Evolutionary conservation across 2,329 filamentous ascomycete species (phyloP), one percentile per base, ranked within the genome.

Genomic region (Ambrosiella xylebori): DNA sequence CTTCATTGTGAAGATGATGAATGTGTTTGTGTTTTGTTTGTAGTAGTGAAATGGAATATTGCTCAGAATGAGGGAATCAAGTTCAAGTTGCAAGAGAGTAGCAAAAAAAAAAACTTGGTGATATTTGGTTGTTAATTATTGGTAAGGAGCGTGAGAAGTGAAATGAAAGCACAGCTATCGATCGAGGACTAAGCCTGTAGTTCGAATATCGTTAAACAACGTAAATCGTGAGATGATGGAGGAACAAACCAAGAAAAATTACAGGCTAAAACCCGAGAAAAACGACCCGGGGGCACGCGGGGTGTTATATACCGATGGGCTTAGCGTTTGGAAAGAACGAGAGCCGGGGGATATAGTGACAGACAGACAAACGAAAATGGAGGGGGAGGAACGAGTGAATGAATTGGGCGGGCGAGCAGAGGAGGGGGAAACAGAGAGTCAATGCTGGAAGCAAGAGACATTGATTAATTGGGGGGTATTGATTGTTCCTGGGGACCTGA

Each of bases 1-100:
- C 52, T 71, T 70, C 71, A 73, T 73, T 57, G 60, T 68, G 64
- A 8, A 47, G 3, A 27, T 27, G 27, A 27, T 5, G 39, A 41
- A 11, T 41, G 39, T 12, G 39, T 41, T 41, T 41, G 39, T 41
- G 39, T 41, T 12, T n/a, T 51, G 47, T 51, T 9, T 27, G 27
- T 19, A 41, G 36, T 7, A 39, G 17, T n/a, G 19, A n/a, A 35
- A 27, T 4, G 9, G 44, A 7, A 7, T n/a, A 15, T 54, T 17
- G n/a, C 8, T 54, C 27, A 17, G 44, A 49, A 27, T 27, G 41
- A 35, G n/a, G 38, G 12, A 47, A 44, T 41, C 19, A 35, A 5
- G 15, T 38, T 12, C n/a, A 49, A 47, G 44, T n/a, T 9, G 45
- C 19, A 12, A 54, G 49, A 37, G 50, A 40, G 36, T 47, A 35